phyloP scores from a whole-genome alignment of 2,329 filamentous ascomycete genomes.

The Penicillium brasilianum region DNA sequence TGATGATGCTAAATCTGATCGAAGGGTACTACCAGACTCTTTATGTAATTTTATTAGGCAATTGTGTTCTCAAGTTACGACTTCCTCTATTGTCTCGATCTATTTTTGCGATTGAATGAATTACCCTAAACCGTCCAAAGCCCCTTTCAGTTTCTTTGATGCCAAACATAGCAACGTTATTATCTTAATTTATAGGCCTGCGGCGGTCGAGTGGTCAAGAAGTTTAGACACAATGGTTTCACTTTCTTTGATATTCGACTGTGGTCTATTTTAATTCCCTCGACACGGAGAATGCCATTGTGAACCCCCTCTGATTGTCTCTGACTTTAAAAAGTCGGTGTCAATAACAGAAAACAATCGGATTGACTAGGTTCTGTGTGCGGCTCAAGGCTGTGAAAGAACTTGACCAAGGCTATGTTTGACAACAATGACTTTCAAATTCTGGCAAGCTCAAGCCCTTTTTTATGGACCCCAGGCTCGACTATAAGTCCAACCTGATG shows the following conservation, averaged over 20 bases:
- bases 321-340: not conserved
- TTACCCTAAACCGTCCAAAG: no score
- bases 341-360: not conserved
- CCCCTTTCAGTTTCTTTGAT: not conserved
- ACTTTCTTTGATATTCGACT: not conserved
- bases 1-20: not conserved
- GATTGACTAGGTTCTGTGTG: not conserved
- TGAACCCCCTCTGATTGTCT: not conserved
- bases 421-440: slow-evolving; percentile 1
- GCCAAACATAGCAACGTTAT: not conserved
- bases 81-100: not conserved
- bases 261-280: not conserved
- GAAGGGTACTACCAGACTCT: not conserved
- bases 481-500: not conserved
- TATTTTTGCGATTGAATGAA: not conserved
- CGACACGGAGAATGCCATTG: not conserved
- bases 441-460: not conserved
- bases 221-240: not conserved
- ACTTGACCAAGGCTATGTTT: not conserved
- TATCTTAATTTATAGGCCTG: not conserved
- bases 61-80: no score
- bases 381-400: not conserved
- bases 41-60: not conserved
- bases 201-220: not conserved
- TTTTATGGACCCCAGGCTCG: no score